Conservation (phyloP, 192 early-diverging fungal species). For the Podila horticola region DNA sequence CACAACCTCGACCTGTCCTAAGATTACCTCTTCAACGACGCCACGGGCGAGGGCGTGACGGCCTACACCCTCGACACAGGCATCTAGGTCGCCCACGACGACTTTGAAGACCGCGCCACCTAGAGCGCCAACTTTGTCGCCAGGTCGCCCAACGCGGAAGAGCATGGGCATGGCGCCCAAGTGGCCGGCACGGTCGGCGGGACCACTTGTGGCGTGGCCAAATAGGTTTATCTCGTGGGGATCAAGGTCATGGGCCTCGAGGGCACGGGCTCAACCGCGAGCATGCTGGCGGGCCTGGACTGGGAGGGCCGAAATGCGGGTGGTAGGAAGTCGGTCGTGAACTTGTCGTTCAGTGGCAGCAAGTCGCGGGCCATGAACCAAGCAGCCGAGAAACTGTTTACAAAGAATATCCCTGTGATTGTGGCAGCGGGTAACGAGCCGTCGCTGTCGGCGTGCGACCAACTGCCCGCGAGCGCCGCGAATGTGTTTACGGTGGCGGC, state of each 20-base stretch:
- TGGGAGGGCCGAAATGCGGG: too few species aligned
- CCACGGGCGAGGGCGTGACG: constrained; percentile 45
- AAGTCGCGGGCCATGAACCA: constrained; percentile 52
- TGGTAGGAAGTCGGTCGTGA: too few species aligned
- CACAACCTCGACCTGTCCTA: too few species aligned
- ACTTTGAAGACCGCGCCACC: constrained; percentile 61
- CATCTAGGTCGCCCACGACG: constrained; percentile 49
- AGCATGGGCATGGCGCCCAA: constrained; percentile 68
- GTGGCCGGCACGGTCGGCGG: constrained; percentile 63
- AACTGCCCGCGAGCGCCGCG: constrained; percentile 57
- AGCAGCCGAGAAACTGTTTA: constrained; percentile 54
- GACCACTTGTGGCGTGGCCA: constrained; percentile 71
- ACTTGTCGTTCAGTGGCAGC: constrained; percentile 69
- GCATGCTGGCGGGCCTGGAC: too few species aligned
- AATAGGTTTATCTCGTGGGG: too few species aligned
- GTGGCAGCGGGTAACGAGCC: constrained; percentile 72
- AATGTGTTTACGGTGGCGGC: constrained; percentile 61
- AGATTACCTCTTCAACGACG: constrained; percentile 37
- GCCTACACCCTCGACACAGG: constrained; percentile 66
- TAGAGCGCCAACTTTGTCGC: constrained; percentile 51
- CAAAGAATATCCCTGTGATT: constrained; percentile 62
- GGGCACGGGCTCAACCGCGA: too few species aligned
- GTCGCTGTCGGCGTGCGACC: constrained; percentile 61
- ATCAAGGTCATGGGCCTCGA: too few species aligned
- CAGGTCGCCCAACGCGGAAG: constrained; percentile 40